These are phyloP conservation scores for Prunus mongolica DNA, from an alignment of 306 rosid genomes.

Conservation along the genomic window DNA sequence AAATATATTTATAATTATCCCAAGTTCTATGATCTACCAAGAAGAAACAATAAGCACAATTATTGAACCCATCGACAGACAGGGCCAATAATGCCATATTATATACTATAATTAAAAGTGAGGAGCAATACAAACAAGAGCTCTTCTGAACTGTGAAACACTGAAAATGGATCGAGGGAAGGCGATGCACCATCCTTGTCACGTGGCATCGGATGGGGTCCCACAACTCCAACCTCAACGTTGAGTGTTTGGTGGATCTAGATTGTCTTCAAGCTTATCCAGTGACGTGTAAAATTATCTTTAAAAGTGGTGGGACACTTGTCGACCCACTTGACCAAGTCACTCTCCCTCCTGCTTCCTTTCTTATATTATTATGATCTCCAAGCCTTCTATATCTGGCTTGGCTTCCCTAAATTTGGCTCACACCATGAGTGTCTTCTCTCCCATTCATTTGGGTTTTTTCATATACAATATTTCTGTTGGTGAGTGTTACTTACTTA, in stretches of 20 bases:
- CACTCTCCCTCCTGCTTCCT: neutral
- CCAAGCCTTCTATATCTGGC: neutral
- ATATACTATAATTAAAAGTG: no score
- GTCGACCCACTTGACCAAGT: slow-evolving; percentile 5
- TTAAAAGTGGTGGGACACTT: neutral
- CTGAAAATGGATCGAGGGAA: neutral
- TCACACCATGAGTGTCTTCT: neutral
- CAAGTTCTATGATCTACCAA: neutral
- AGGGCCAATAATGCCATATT: no score
- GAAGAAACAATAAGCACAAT: neutral
- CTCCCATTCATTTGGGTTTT: neutral
- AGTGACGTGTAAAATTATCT: neutral
- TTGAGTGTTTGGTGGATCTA: neutral
- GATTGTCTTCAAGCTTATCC: neutral
- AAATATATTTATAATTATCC: neutral
- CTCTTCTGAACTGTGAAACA: no score
- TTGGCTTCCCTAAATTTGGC: neutral
- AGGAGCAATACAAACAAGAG: no score
- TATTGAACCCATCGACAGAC: neutral
- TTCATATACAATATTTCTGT: no score
- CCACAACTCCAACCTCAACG: neutral
- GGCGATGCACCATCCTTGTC: neutral
- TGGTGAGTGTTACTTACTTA: neutral
- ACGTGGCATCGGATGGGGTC: neutral
- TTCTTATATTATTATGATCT: neutral